Evolutionary conservation across 371 early-diverging fungal genomes (phyloP).

Genomic region (Cladochytrium tenue): DNA sequence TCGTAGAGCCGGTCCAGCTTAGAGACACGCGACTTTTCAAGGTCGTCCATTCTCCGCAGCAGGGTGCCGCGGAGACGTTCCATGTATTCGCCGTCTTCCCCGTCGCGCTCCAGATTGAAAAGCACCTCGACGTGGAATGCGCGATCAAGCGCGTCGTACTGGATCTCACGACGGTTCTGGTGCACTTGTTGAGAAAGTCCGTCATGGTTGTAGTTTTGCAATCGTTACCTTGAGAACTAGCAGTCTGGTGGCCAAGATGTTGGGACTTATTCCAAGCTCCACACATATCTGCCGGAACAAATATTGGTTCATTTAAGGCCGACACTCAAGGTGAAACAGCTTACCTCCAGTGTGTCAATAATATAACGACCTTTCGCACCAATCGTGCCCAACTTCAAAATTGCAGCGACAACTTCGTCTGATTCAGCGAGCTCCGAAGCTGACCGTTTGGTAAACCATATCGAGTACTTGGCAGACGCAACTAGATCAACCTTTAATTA

Average conservation of each 20-base stretch:
- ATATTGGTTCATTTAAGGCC: too few species aligned
- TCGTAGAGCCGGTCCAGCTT: constrained; percentile 39
- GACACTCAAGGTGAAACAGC: too few species aligned
- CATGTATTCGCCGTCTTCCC: constrained; percentile 5
- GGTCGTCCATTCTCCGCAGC: constrained; percentile 9
- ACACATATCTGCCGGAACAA: too few species aligned
- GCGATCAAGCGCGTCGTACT: constrained; percentile 14
- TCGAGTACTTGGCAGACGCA: constrained; percentile 9
- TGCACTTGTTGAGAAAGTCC: constrained; percentile 1
- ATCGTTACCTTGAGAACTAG: constrained; percentile 13
- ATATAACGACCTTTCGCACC: constrained; percentile 3
- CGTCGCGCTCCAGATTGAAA: constrained; percentile 1
- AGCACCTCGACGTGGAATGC: constrained; percentile 27
- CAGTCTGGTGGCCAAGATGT: too few species aligned
- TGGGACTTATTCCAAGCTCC: too few species aligned
- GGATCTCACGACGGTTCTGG: constrained; percentile 24
- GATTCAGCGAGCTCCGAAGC: constrained; percentile 20
- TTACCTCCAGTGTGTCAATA: constrained; percentile 23
- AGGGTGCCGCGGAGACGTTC: constrained; percentile 19
- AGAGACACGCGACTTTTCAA: constrained; percentile 27
- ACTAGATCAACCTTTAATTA: constrained; percentile 7
- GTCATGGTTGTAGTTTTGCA: constrained; percentile 9
- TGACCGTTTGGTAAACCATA: constrained; percentile 25
- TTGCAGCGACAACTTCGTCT: constrained; percentile 18
- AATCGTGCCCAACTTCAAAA: constrained; percentile 14